A percentile compares a stretch with the other conserved stretches of the same genome.
Conservation (phyloP, 2,329 filamentous ascomycete species). For the Fusarium sp. region DNA sequence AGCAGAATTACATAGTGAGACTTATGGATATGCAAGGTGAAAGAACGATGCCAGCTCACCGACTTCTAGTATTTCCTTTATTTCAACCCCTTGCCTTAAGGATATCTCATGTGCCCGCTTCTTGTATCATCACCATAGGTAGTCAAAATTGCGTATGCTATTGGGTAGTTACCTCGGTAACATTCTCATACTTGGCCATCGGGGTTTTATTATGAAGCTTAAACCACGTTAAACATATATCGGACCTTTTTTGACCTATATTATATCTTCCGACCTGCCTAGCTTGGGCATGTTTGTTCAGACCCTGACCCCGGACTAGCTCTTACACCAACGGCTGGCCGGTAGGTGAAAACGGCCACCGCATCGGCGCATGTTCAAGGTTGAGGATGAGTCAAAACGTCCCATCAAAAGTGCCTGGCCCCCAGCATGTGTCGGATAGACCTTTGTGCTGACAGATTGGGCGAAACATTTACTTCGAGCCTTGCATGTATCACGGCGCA, state of each 20-base stretch:
- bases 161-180: not conserved
- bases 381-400: slow-evolving; percentile 9
- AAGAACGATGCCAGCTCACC: slow-evolving; percentile 4
- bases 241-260: not conserved
- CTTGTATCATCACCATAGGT: not conserved
- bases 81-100: slow-evolving; percentile 8
- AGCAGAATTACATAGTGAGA: not conserved
- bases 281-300: not conserved
- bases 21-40: not conserved
- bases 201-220: not conserved
- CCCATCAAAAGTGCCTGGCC: not conserved
- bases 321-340: slow-evolving; percentile 2
- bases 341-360: slow-evolving; percentile 1
- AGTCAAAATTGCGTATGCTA: not conserved
- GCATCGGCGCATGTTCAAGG: not conserved
- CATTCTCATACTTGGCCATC: not conserved
- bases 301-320: not conserved
- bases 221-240: too few relatives aligned
- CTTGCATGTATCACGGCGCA: not conserved
- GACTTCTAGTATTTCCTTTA: slow-evolving; percentile 25
- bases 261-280: not conserved
- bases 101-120: not conserved
- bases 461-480: slow-evolving; percentile 18
- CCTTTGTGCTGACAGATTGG: slow-evolving; percentile 22
- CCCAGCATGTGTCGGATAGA: not conserved